Conservation (phyloP, 2,329 filamentous ascomycete genomes). For the Aspergillus fumigatus region DNA sequence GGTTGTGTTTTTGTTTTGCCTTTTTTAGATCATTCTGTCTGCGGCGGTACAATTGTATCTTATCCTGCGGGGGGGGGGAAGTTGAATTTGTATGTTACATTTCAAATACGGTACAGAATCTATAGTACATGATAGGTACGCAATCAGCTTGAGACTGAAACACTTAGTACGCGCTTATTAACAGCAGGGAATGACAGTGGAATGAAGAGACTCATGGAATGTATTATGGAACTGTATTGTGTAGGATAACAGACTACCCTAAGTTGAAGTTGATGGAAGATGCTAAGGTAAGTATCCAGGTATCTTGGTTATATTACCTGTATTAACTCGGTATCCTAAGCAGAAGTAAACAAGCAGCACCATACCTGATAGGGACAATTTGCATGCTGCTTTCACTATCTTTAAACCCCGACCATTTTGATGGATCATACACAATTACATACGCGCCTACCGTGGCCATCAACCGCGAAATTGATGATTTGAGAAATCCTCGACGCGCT, state of each 20-base stretch:
- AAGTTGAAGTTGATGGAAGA: too few relatives aligned
- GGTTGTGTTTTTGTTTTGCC: conserved; percentile 30
- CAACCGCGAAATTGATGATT: neutral
- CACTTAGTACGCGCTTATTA: neutral
- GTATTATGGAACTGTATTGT: neutral
- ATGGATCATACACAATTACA: neutral
- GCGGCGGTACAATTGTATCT: neutral
- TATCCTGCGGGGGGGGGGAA: neutral
- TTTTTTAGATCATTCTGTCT: conserved; percentile 9
- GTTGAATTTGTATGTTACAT: neutral
- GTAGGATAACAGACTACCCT: neutral
- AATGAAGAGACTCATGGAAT: neutral
- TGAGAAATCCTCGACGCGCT: neutral
- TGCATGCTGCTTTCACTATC: conserved; percentile 6
- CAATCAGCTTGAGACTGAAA: too few relatives aligned
- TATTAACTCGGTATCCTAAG: neutral
- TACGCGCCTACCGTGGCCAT: neutral
- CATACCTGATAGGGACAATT: conserved; percentile 8
- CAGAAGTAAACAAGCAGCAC: conserved; percentile 8
- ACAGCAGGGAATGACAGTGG: neutral
- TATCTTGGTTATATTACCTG: neutral
- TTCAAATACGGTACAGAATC: neutral
- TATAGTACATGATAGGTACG: neutral
- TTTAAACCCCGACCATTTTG: neutral
- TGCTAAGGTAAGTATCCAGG: too few relatives aligned